Evolutionary conservation across 345 rosid genomes (phyloP).

Genomic region (Salix koriyanagi): DNA sequence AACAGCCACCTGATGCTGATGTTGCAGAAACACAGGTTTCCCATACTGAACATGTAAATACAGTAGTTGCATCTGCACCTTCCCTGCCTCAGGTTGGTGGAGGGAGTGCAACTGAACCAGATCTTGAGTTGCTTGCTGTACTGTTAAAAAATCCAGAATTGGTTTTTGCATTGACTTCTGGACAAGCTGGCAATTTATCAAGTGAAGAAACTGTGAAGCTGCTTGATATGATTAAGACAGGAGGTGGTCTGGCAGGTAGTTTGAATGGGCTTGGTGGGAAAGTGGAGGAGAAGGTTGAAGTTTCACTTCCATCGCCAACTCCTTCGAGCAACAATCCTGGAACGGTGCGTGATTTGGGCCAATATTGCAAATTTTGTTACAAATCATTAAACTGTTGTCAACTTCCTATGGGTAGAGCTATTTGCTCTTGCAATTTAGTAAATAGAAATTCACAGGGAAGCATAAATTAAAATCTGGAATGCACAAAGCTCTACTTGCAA

Average conservation of each 20-base stretch:
- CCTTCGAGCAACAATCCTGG: slow-evolving; percentile 80
- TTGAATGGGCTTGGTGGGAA: slow-evolving; percentile 29
- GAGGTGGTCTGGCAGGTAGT: slow-evolving; percentile 33
- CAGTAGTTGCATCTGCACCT: slow-evolving; percentile 24
- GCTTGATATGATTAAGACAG: slow-evolving; percentile 69
- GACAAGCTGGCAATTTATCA: slow-evolving; percentile 56
- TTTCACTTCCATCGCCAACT: slow-evolving; percentile 94
- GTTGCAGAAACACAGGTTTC: slow-evolving; percentile 45
- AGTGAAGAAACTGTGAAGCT: slow-evolving; percentile 71
- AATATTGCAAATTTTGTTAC: slow-evolving; percentile 30
- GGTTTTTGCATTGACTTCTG: slow-evolving; percentile 89
- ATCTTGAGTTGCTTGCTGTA: slow-evolving; percentile 88
- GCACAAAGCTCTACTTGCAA: not conserved
- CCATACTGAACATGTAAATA: slow-evolving; percentile 32
- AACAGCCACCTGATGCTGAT: slow-evolving; percentile 76
- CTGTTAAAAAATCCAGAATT: slow-evolving; percentile 85
- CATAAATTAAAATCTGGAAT: not conserved
- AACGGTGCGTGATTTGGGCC: slow-evolving; percentile 84
- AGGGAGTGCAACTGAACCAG: slow-evolving; percentile 53
- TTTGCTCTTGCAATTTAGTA: not conserved
- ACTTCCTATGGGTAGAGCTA: slow-evolving; percentile 2
- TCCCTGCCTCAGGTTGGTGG: slow-evolving; percentile 33
- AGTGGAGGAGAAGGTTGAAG: slow-evolving; percentile 67
- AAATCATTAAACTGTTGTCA: slow-evolving; percentile 13
- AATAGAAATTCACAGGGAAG: not conserved